Percentiles rank a stretch among this genome's conserved stretches.
Conservation (phyloP, 2,329 filamentous ascomycete genomes). For the Annulohypoxylon truncatum region DNA sequence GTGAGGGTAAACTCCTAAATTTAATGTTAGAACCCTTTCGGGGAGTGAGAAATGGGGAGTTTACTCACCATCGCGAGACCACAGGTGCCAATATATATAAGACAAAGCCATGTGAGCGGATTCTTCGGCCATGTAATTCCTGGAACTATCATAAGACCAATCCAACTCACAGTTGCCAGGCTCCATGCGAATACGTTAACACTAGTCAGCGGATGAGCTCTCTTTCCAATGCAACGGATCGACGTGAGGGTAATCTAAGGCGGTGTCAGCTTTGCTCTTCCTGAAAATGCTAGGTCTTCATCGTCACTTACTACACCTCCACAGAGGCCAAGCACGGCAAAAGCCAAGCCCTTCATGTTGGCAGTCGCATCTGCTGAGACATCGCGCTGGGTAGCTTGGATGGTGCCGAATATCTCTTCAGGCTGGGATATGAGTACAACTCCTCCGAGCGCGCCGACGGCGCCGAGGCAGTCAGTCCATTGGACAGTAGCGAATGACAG, state of each 20-base stretch:
- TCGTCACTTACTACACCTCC: background rate
- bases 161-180: background rate
- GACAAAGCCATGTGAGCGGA: background rate
- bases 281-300: background rate
- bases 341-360: background rate
- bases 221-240: background rate
- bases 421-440: conserved; percentile 4
- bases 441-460: background rate
- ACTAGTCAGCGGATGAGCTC: background rate
- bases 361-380: background rate
- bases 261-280: background rate
- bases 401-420: background rate
- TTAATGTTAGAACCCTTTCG: background rate
- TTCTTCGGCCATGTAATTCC: background rate
- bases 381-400: background rate
- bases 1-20: background rate
- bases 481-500: background rate
- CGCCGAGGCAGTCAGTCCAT: conserved; percentile 4
- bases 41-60: background rate
- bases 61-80: background rate
- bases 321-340: background rate
- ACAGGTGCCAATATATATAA: background rate
- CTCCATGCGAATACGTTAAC: background rate
- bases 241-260: background rate
- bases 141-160: background rate